Conservation (phyloP, 1,139 yeast genomes). For the Candida sojae region DNA sequence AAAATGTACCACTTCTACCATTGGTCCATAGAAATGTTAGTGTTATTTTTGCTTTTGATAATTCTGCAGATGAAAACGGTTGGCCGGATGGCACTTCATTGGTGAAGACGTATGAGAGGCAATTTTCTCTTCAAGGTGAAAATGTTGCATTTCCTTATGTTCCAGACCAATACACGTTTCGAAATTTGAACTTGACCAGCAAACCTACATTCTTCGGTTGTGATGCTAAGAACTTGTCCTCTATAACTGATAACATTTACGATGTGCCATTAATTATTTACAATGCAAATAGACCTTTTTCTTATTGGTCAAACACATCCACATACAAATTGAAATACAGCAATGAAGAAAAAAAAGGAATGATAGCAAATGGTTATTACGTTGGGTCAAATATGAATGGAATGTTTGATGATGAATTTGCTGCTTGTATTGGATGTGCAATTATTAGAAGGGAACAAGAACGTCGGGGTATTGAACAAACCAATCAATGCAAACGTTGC, state of each 20-base stretch:
- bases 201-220: constrained; percentile 49
- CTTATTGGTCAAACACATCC: constrained; percentile 38
- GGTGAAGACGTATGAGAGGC: constrained; percentile 34
- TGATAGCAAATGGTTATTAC: constrained; percentile 43
- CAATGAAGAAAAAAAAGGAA: constrained; percentile 35
- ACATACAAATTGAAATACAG: constrained; percentile 35
- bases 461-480: constrained; percentile 32
- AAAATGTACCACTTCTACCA: constrained; percentile 31
- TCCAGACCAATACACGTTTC: constrained; percentile 35
- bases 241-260: constrained; percentile 32
- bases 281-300: constrained; percentile 43
- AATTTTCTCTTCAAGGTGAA: constrained; percentile 31
- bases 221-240: constrained; percentile 39
- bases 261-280: constrained; percentile 42
- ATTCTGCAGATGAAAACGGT: constrained; percentile 26
- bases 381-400: constrained; percentile 30
- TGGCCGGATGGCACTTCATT: constrained; percentile 42
- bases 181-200: constrained; percentile 38
- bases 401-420: constrained; percentile 39
- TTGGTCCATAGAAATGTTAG: constrained; percentile 28
- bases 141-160: constrained; percentile 36
- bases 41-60: constrained; percentile 31
- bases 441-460: constrained; percentile 46
- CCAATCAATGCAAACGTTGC: constrained; percentile 40
- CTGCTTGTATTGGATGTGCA: constrained; percentile 47